Percentiles rank a stretch among this genome's conserved stretches.
phyloP scores from a whole-genome alignment of 106 monocot genomes.

The Acanthochlamys bracteata region DNA sequence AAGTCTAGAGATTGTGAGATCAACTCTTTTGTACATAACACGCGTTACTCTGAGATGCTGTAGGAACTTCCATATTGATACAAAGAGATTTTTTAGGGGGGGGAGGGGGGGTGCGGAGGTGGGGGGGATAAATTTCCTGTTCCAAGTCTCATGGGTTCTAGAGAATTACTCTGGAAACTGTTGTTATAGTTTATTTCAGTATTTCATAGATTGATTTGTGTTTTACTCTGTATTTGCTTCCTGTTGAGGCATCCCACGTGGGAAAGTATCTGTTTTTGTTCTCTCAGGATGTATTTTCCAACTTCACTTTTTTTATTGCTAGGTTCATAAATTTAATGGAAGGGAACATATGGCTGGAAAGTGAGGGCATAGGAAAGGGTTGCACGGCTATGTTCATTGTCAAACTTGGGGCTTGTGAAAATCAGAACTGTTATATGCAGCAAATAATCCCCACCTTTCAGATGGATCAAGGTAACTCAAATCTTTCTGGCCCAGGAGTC shows the following conservation, averaged over 20 bases:
- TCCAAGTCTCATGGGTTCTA: too few relatives aligned
- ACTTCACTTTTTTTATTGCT: not conserved
- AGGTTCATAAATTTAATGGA: conserved; percentile 85
- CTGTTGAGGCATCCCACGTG: not conserved
- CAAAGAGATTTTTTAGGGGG: too few relatives aligned
- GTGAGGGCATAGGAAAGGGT: conserved; percentile 82
- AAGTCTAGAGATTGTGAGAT: too few relatives aligned
- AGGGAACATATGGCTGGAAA: conserved; percentile 89
- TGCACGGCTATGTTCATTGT: conserved; percentile 69
- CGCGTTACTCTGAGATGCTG: too few relatives aligned
- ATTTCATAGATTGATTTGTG: too few relatives aligned
- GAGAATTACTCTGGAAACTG: too few relatives aligned
- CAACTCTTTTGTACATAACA: too few relatives aligned
- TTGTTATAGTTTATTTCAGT: too few relatives aligned
- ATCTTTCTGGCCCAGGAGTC: conserved; percentile 10
- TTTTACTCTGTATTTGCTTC: too few relatives aligned
- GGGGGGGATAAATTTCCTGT: too few relatives aligned
- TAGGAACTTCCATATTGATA: too few relatives aligned
- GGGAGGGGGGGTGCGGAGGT: too few relatives aligned
- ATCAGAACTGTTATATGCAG: conserved; percentile 25
- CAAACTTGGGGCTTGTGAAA: conserved; percentile 57
- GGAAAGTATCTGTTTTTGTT: not conserved
- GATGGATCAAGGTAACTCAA: conserved; percentile 11
- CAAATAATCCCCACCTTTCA: conserved; percentile 20
- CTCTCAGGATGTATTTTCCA: not conserved